Evolutionary conservation across 164 flowering plant genomes (phyloP).

Genomic region (grape (Vitis vinifera)): ASM3070453v1 NC_081823.1:7317501-7318000

Average conservation of each 20-base stretch:
- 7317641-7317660: neutral
- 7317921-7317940: slow-evolving; percentile 86
- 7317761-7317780: slow-evolving; percentile 92
- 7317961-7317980: slow-evolving; percentile 88
- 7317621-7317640: too few species aligned
- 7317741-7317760: slow-evolving; percentile 51
- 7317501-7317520: slow-evolving; percentile 63
- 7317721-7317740: neutral
- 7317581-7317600: neutral
- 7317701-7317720: too few species aligned
- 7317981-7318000: slow-evolving; percentile 60
- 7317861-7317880: slow-evolving; percentile 57
- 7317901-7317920: slow-evolving; percentile 54
- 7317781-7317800: slow-evolving; percentile 80
- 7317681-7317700: too few species aligned
- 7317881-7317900: slow-evolving; percentile 78
- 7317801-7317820: slow-evolving; percentile 73
- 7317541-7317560: slow-evolving; percentile 10
- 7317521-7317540: slow-evolving; percentile 74
- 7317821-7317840: slow-evolving; percentile 76
- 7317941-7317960: slow-evolving; percentile 89
- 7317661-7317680: neutral
- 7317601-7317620: too few species aligned
- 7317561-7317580: neutral
- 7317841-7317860: slow-evolving; percentile 85